These are phyloP conservation scores for Hypoxylon sp. DNA, from an alignment of 2,329 filamentous ascomycete species.

Conservation along the genomic window DNA sequence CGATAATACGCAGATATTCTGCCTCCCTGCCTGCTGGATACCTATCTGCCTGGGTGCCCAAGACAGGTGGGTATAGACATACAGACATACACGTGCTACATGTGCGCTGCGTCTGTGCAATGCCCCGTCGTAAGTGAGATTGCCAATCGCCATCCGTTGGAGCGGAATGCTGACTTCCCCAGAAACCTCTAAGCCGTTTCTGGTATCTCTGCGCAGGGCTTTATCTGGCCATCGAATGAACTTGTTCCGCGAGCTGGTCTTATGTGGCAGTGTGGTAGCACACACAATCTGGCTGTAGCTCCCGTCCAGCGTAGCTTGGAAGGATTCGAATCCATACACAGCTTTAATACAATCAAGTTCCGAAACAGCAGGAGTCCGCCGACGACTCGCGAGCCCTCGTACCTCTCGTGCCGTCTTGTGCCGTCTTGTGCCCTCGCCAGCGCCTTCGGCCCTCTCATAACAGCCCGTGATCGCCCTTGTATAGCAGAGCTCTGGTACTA, in stretches of 20 bases:
- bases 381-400: background rate
- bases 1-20: constrained; percentile 1
- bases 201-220: constrained; percentile 13
- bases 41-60: too few species aligned
- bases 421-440: too few species aligned
- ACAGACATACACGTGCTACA: background rate
- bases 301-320: constrained; percentile 28
- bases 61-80: too few species aligned
- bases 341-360: constrained; percentile 25
- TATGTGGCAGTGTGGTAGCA: constrained; percentile 6
- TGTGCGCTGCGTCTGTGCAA: background rate
- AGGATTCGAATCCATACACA: constrained; percentile 26
- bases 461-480: background rate
- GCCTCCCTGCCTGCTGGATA: too few species aligned
- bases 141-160: background rate
- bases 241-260: background rate
- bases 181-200: background rate
- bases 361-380: constrained; percentile 4
- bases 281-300: constrained; percentile 13
- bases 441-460: background rate
- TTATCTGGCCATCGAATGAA: constrained; percentile 3
- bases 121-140: background rate
- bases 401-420: too few species aligned
- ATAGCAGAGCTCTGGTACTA: constrained; percentile 5
- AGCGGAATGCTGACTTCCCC: background rate